These are phyloP conservation scores for Leptographium procerum DNA, from an alignment of 2,329 filamentous ascomycete genomes.

Conservation along the genomic window DNA sequence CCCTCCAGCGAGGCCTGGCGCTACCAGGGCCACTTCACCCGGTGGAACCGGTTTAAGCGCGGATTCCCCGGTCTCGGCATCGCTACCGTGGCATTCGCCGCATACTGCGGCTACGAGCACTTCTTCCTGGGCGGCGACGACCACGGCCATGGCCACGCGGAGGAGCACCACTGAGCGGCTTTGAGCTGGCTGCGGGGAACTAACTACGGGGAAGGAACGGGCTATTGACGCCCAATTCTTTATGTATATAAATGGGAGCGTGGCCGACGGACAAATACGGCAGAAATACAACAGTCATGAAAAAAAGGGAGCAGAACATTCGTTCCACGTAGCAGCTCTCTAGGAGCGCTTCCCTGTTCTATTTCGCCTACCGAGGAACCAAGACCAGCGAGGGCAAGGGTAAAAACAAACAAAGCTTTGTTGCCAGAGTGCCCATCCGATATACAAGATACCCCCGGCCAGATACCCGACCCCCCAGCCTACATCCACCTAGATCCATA, in stretches of 20 bases:
- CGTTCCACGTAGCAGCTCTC: too few species aligned
- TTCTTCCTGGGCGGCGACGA: constrained; percentile 63
- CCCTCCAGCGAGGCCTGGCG: constrained; percentile 77
- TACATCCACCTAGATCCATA: background rate
- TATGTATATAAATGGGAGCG: background rate
- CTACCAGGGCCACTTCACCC: constrained; percentile 78
- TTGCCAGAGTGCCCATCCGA: background rate
- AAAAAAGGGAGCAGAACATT: background rate
- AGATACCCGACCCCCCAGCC: background rate
- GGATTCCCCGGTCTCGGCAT: constrained; percentile 86
- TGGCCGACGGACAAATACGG: background rate
- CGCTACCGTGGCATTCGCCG: constrained; percentile 79
- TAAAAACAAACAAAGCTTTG: constrained; percentile 3
- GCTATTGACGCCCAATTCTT: background rate
- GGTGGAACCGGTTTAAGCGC: constrained; percentile 79
- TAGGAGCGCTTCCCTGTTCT: background rate
- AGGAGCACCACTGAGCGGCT: constrained; percentile 43
- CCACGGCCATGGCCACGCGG: constrained; percentile 40
- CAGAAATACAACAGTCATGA: background rate
- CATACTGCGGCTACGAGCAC: constrained; percentile 83
- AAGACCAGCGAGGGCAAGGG: background rate
- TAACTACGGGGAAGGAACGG: background rate
- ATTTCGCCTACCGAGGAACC: background rate
- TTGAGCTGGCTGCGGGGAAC: too few species aligned
- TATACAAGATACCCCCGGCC: background rate